A percentile compares a stretch with the other conserved stretches of the same genome.
These are phyloP conservation scores for Mediolabrus comicus DNA, from an alignment of 108 stramenopile genomes.

Conservation along the genomic window DNA sequence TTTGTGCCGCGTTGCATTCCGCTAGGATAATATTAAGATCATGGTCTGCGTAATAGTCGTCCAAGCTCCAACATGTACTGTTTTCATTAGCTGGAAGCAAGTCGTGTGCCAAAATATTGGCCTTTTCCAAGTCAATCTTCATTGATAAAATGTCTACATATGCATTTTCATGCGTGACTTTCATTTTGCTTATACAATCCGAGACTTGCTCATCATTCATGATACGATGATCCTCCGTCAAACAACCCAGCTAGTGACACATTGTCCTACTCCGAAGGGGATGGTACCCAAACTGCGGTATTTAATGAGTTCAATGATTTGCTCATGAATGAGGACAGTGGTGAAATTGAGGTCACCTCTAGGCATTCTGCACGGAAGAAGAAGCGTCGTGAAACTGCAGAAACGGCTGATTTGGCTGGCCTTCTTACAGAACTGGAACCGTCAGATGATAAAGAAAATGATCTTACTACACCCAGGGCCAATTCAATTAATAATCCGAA, in stretches of 20 bases:
- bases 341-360: neutral
- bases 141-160: neutral
- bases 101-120: neutral
- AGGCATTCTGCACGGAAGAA: neutral
- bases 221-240: constrained; percentile 2
- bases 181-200: constrained; percentile 10
- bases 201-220: neutral
- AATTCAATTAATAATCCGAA: constrained; percentile 27
- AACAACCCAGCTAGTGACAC: neutral
- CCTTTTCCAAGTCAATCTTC: neutral
- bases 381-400: constrained; percentile 32
- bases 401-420: constrained; percentile 6
- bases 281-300: constrained; percentile 7
- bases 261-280: constrained; percentile 1
- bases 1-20: constrained; percentile 25
- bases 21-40: constrained; percentile 26
- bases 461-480: constrained; percentile 6
- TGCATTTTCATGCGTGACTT: neutral
- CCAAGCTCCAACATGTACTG: constrained; percentile 4
- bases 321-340: constrained; percentile 13
- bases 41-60: constrained; percentile 42
- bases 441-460: constrained; percentile 11
- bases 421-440: constrained; percentile 12
- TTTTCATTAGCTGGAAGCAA: neutral
- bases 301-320: constrained; percentile 18